A percentile compares a stretch with the other conserved stretches of the same genome.
phyloP scores from a whole-genome alignment of 345 rosid species.

The Bruguiera parviflora region DNA sequence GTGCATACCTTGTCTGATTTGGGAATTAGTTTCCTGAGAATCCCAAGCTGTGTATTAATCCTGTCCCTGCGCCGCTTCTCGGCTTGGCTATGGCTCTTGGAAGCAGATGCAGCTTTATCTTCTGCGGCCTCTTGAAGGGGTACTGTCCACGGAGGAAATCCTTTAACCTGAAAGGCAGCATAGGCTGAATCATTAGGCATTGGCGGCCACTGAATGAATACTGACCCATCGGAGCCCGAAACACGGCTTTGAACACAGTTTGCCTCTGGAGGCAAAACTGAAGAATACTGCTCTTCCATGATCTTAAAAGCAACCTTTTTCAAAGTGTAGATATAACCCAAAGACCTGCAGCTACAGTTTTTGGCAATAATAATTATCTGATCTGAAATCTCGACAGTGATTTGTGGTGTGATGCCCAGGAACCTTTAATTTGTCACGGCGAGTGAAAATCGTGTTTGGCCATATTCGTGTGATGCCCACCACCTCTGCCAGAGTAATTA shows the following conservation, averaged over 20 bases:
- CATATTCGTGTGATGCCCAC: slow-evolving; percentile 29
- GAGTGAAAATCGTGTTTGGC: slow-evolving; percentile 38
- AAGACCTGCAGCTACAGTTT: slow-evolving; percentile 24
- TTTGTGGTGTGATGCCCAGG: slow-evolving; percentile 48
- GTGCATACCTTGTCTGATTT: slow-evolving; percentile 71
- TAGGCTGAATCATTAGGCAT: slow-evolving; percentile 2
- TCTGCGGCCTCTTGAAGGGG: slow-evolving; percentile 32
- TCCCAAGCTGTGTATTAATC: slow-evolving; percentile 75
- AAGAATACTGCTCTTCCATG: slow-evolving; percentile 32
- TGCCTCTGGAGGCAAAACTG: slow-evolving; percentile 17
- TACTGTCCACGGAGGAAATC: slow-evolving; percentile 17
- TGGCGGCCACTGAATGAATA: slow-evolving; percentile 21
- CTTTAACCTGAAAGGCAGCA: slow-evolving; percentile 11
- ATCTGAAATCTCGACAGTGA: slow-evolving; percentile 32
- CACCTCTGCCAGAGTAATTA: not conserved
- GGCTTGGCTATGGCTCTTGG: slow-evolving; percentile 76
- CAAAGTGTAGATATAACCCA: not conserved
- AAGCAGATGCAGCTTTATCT: slow-evolving; percentile 32
- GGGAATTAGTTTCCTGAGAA: slow-evolving; percentile 80
- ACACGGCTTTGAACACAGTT: slow-evolving; percentile 16
- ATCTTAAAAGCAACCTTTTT: not conserved
- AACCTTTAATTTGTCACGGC: slow-evolving; percentile 28
- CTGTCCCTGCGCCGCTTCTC: slow-evolving; percentile 92
- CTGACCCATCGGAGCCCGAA: slow-evolving; percentile 16
- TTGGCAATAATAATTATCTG: slow-evolving; percentile 35